These are phyloP conservation scores for Gossypium trilobum DNA, from an alignment of 441 rosid genomes.

Conservation along the genomic window DNA sequence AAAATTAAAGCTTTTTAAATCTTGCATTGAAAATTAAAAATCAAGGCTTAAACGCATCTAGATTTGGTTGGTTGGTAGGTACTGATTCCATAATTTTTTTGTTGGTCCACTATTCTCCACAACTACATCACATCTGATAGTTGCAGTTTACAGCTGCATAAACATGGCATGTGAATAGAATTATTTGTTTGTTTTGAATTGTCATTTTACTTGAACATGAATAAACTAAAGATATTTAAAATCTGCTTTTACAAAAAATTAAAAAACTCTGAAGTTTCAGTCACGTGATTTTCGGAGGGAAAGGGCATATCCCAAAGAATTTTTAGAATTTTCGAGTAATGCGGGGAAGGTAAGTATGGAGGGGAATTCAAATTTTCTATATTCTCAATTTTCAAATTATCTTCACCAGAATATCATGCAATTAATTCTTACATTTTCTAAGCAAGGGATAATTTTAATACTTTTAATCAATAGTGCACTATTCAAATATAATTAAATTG, in stretches of 20 bases:
- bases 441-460: not conserved
- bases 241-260: not conserved
- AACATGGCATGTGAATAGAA: not conserved
- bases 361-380: not conserved
- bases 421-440: not conserved
- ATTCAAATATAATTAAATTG: too few species aligned
- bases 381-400: not conserved
- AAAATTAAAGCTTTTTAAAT: not conserved
- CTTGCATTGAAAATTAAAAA: not conserved
- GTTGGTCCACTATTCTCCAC: not conserved
- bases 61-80: not conserved
- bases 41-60: not conserved
- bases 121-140: not conserved
- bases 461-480: not conserved
- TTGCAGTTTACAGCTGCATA: not conserved
- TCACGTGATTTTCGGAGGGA: constrained; percentile 5
- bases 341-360: not conserved
- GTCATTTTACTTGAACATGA: not conserved
- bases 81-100: not conserved
- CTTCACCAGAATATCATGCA: not conserved
- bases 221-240: not conserved
- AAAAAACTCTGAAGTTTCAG: not conserved
- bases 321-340: not conserved
- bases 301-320: not conserved
- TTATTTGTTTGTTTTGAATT: not conserved